Conservation (phyloP, 371 early-diverging fungal species). For the Rhizopus microsporus region DNA sequence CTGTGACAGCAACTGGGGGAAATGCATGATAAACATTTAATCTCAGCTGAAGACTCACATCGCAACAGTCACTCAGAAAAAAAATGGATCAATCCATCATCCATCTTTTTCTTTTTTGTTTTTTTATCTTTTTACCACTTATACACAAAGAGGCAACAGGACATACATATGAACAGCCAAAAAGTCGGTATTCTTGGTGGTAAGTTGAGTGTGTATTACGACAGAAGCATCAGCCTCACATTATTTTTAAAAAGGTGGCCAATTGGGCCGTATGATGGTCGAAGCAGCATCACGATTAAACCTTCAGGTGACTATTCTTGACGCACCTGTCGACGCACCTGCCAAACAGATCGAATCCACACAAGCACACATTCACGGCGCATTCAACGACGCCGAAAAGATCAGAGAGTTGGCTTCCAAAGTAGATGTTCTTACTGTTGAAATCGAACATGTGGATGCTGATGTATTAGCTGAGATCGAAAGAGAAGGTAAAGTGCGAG, state of each 20-base stretch:
- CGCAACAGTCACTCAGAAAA: conserved; percentile 1
- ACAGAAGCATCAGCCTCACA: background rate
- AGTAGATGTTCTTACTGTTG: conserved; percentile 88
- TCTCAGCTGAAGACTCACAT: conserved; percentile 7
- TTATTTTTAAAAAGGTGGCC: conserved; percentile 66
- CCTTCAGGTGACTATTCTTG: conserved; percentile 81
- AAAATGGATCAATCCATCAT: background rate
- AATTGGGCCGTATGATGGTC: conserved; percentile 95
- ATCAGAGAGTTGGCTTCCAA: conserved; percentile 74
- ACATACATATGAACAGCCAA: conserved; percentile 54
- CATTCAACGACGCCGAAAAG: conserved; percentile 75
- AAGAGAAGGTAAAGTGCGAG: conserved; percentile 42
- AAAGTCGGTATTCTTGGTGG: conserved; percentile 72
- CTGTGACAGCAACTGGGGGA: too few relatives aligned
- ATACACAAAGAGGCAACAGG: background rate
- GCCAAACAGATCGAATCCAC: conserved; percentile 85
- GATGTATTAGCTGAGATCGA: conserved; percentile 71
- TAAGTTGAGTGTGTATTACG: conserved; percentile 11
- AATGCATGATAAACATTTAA: conserved; percentile 5
- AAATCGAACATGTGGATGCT: conserved; percentile 95
- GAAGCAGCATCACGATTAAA: conserved; percentile 93
- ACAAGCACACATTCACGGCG: conserved; percentile 73
- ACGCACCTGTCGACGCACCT: conserved; percentile 71
- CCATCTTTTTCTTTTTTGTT: background rate
- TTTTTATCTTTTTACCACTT: background rate